Evolutionary conservation across 495 filamentous ascomycete species (phyloP).

Genomic region (Lasiosphaeria miniovina): DNA sequence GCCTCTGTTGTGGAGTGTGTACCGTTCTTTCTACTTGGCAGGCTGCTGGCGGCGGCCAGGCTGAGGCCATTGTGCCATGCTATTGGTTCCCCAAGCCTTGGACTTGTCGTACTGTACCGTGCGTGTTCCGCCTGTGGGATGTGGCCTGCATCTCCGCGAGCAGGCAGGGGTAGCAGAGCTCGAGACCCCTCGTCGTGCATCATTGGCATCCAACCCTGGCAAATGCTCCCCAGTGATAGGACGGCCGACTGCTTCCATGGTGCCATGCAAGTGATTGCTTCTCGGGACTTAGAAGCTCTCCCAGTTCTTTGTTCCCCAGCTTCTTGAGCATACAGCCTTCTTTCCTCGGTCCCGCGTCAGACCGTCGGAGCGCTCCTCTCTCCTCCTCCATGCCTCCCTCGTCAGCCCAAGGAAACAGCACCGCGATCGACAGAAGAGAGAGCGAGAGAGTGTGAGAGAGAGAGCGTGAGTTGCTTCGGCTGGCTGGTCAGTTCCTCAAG

Average conservation of each 20-base stretch:
- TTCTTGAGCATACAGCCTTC: slow-evolving; percentile 1
- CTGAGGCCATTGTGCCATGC: slow-evolving; percentile 6
- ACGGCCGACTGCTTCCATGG: neutral
- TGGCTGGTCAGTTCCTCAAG: neutral
- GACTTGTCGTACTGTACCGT: slow-evolving; percentile 5
- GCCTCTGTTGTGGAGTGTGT: neutral
- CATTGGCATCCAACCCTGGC: slow-evolving; percentile 4
- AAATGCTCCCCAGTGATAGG: slow-evolving; percentile 1
- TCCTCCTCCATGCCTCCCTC: neutral
- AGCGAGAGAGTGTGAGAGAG: neutral
- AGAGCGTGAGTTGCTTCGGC: neutral
- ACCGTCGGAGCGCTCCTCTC: neutral
- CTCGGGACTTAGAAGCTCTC: slow-evolving; percentile 7
- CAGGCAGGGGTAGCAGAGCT: slow-evolving; percentile 17
- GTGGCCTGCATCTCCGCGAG: slow-evolving; percentile 14
- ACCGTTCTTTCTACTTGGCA: neutral
- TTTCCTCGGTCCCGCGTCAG: slow-evolving; percentile 6
- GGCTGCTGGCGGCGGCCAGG: slow-evolving; percentile 10
- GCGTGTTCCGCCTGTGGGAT: slow-evolving; percentile 4
- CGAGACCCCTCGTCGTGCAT: slow-evolving; percentile 5
- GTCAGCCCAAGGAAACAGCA: neutral
- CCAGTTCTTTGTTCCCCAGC: slow-evolving; percentile 10
- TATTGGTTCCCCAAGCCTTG: slow-evolving; percentile 21
- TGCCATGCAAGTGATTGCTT: slow-evolving; percentile 12
- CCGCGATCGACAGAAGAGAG: neutral